Evolutionary conservation across 2,329 filamentous ascomycete species (phyloP).

Genomic region (Alternaria longipes): DNA sequence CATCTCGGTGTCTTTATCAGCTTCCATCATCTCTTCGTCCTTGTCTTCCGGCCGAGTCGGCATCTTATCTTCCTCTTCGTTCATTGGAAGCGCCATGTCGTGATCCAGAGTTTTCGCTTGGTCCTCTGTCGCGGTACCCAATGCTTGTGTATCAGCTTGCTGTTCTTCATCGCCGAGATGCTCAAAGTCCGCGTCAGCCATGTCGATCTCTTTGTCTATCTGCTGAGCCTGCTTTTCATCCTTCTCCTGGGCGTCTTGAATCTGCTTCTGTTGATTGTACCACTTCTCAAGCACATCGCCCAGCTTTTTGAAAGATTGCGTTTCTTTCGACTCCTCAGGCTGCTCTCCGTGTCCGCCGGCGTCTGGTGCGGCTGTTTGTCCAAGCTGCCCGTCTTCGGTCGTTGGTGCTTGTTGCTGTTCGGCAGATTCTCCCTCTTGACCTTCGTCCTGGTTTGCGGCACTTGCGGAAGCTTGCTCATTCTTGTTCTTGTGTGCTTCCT

Average conservation of each 20-base stretch:
- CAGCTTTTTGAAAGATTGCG: constrained; percentile 89
- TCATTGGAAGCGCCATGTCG: constrained; percentile 81
- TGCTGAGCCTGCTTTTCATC: constrained; percentile 61
- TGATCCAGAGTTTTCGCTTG: constrained; percentile 87
- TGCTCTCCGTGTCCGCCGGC: constrained; percentile 50
- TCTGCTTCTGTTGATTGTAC: constrained; percentile 88
- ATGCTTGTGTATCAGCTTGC: constrained; percentile 85
- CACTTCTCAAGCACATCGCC: constrained; percentile 92
- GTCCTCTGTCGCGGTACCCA: constrained; percentile 88
- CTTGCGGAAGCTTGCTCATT: constrained; percentile 67
- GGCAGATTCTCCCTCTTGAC: constrained; percentile 70
- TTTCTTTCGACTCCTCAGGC: constrained; percentile 55
- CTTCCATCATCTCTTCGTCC: constrained; percentile 36
- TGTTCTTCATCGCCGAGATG: constrained; percentile 87
- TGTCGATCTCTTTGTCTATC: constrained; percentile 69
- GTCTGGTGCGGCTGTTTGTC: constrained; percentile 47
- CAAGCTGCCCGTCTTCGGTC: constrained; percentile 68
- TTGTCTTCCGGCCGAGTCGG: constrained; percentile 47
- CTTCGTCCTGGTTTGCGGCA: constrained; percentile 70
- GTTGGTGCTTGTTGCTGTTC: constrained; percentile 70
- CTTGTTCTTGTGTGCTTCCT: constrained; percentile 62
- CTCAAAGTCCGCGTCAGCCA: constrained; percentile 86
- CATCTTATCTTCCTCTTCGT: constrained; percentile 57
- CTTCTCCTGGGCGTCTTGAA: constrained; percentile 61
- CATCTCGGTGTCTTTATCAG: constrained; percentile 52